Evolutionary conservation across 345 rosid genomes (phyloP).

Genomic region (Syzygium jambos): DNA sequence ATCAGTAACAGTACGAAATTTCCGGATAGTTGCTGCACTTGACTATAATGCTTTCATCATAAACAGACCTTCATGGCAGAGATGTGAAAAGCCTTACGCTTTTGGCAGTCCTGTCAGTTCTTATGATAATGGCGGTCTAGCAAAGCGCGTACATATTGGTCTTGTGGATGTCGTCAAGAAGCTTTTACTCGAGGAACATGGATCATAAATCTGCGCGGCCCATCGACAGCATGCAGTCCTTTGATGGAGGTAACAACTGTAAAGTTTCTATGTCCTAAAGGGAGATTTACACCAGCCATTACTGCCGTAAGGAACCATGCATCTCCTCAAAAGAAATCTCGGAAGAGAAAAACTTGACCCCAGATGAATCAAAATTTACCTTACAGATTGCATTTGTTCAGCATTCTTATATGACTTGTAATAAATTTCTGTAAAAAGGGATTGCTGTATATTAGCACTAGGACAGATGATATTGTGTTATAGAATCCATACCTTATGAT

Average conservation of each 20-base stretch:
- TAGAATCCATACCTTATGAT: neutral
- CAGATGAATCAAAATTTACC: slow-evolving; percentile 1
- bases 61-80: neutral
- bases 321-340: neutral
- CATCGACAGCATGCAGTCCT: neutral
- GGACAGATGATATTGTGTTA: neutral
- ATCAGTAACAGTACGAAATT: neutral
- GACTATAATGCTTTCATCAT: neutral
- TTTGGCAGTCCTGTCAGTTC: neutral
- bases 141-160: neutral
- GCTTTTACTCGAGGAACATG: neutral
- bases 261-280: neutral
- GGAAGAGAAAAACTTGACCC: neutral
- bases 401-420: slow-evolving; percentile 22
- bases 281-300: neutral
- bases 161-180: neutral
- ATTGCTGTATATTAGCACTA: neutral
- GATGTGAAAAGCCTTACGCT: neutral
- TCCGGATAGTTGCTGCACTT: neutral
- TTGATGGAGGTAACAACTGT: neutral
- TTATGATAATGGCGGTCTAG: neutral
- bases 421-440: neutral
- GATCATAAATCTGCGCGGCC: neutral
- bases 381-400: slow-evolving; percentile 23
- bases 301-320: neutral